These are phyloP conservation scores for Rubia tinctorum DNA, from an alignment of 305 asterid genomes.

Conservation along the genomic window DNA sequence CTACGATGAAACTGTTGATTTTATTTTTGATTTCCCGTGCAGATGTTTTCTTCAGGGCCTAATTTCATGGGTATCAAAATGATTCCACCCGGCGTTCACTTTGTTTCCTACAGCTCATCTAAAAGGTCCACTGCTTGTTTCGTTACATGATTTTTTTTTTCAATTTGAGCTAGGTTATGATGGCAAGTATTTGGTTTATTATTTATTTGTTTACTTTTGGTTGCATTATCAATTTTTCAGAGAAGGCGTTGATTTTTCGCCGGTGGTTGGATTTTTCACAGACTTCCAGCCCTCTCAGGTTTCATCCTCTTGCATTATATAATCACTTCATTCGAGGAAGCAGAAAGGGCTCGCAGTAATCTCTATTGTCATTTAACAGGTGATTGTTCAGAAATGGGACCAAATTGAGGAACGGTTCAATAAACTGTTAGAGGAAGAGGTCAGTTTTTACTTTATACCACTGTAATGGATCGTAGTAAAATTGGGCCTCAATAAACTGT, in stretches of 20 bases:
- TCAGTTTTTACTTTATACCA: conserved; percentile 22
- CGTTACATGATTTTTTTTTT: background rate
- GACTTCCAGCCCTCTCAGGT: conserved; percentile 68
- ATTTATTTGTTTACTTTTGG: background rate
- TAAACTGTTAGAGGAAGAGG: conserved; percentile 77
- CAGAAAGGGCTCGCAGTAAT: background rate
- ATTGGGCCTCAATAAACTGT: too few species aligned
- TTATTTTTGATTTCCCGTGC: conserved; percentile 16
- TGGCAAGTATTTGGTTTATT: background rate
- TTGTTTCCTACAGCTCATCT: conserved; percentile 64
- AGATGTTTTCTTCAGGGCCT: conserved; percentile 84
- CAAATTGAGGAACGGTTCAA: conserved; percentile 57
- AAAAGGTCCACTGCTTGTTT: conserved; percentile 40
- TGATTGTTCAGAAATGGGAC: conserved; percentile 81
- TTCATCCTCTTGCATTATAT: background rate
- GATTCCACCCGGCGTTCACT: conserved; percentile 94
- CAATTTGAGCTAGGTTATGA: background rate
- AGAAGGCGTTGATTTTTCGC: conserved; percentile 75
- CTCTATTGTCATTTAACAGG: conserved; percentile 38
- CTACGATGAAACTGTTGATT: background rate
- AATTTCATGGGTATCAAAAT: conserved; percentile 86
- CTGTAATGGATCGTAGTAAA: background rate
- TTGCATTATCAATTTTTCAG: conserved; percentile 33
- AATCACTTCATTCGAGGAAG: background rate
- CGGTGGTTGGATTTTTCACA: conserved; percentile 68